A percentile compares a stretch with the other conserved stretches of the same genome.
Conservation (phyloP, 139 green algal species). For the Nannochloris sp. region DNA sequence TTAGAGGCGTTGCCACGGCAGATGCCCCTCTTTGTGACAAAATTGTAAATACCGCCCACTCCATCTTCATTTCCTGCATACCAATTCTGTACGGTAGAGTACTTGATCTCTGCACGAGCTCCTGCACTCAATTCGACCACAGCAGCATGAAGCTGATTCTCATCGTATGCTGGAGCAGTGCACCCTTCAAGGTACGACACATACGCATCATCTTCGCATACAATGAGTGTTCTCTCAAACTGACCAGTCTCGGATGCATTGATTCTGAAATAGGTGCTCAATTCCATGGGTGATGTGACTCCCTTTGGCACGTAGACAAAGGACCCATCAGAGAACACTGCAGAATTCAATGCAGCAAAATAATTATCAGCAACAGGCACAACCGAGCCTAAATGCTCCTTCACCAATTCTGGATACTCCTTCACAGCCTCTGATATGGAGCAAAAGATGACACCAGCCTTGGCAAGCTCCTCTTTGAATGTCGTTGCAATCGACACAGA, state of each 20-base stretch:
- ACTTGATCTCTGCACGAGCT: conserved; percentile 94
- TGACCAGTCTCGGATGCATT: conserved; percentile 93
- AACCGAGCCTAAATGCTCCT: conserved; percentile 84
- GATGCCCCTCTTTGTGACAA: conserved; percentile 97
- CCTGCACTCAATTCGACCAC: conserved; percentile 90
- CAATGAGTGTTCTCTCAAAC: conserved; percentile 98
- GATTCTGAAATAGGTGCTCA: conserved; percentile 99
- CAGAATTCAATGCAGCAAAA: conserved; percentile 92
- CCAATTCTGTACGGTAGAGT: conserved; percentile 99
- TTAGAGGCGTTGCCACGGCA: conserved; percentile 87
- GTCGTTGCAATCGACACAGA: conserved; percentile 97
- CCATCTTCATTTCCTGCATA: conserved; percentile 90
- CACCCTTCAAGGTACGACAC: conserved; percentile 97
- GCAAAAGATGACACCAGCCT: conserved; percentile 96
- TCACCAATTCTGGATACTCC: conserved; percentile 92
- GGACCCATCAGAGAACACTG: conserved; percentile 94
- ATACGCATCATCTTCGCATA: conserved; percentile 87
- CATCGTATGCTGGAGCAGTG: conserved; percentile 90
- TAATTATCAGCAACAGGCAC: conserved; percentile 96
- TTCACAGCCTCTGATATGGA: conserved; percentile 90
- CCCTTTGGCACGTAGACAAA: conserved; percentile 99
- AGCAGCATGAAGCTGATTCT: conserved; percentile 94
- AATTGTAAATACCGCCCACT: conserved; percentile 97
- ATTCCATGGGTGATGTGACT: conserved; percentile 92
- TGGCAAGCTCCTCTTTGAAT: conserved; percentile 87